Evolutionary conservation across 148 eudicot species (phyloP).

Genomic region (Rheum nobile): DNA sequence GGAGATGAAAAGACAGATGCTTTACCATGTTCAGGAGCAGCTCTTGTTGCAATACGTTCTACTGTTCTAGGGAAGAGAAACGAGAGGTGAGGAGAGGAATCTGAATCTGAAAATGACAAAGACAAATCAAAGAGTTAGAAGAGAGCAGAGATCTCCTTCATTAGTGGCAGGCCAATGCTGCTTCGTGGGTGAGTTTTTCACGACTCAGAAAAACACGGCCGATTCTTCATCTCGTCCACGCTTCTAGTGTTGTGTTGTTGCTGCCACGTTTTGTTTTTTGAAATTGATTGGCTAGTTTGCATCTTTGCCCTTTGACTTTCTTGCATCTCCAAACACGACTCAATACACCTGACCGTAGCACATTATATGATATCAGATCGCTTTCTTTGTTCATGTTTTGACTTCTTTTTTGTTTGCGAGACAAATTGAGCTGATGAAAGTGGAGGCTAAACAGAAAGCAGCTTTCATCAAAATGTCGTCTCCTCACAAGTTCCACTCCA

Average conservation of each 20-base stretch:
- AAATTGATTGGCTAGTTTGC: background rate
- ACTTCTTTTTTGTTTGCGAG: no score
- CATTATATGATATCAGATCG: no score
- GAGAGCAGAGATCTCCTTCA: constrained; percentile 7
- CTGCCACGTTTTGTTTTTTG: background rate
- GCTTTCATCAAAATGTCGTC: background rate
- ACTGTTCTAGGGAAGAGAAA: no score
- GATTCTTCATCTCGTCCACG: background rate
- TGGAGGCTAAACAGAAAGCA: background rate
- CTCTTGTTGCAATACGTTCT: no score
- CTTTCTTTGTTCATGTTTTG: no score
- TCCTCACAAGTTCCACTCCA: background rate
- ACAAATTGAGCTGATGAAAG: background rate
- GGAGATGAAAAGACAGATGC: no score
- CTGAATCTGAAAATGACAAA: background rate
- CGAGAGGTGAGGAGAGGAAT: background rate
- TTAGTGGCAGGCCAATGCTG: background rate
- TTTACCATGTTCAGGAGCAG: no score
- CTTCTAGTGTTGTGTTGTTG: background rate
- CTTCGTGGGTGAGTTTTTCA: constrained; percentile 2
- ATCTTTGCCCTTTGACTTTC: background rate
- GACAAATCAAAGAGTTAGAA: background rate
- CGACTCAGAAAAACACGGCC: background rate
- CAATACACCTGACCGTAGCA: no score
- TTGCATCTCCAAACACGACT: no score